These are phyloP conservation scores for Pythium rhizo-oryzae DNA, from an alignment of 352 stramenopile species.

Conservation along the genomic window DNA sequence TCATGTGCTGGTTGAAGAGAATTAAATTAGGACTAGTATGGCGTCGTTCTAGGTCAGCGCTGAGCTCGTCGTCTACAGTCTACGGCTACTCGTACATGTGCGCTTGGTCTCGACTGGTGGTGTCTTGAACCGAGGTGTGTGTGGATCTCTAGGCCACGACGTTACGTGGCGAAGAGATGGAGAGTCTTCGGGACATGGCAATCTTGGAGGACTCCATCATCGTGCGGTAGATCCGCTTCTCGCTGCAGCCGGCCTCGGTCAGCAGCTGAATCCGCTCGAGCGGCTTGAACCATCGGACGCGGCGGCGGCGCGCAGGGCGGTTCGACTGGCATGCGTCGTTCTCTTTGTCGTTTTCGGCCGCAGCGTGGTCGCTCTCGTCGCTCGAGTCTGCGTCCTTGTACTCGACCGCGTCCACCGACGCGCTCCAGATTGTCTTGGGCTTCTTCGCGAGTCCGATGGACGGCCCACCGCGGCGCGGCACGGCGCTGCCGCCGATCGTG, in stretches of 20 bases:
- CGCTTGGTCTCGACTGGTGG: neutral
- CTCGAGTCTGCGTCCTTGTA: slow-evolving; percentile 2
- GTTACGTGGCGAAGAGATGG: neutral
- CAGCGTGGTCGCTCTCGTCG: slow-evolving; percentile 7
- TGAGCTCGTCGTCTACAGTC: neutral
- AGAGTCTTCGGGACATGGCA: slow-evolving; percentile 18
- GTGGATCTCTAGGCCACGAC: neutral
- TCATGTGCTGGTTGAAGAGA: neutral
- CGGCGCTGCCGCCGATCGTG: slow-evolving; percentile 44
- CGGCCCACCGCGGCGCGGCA: slow-evolving; percentile 46
- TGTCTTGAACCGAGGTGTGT: too few species aligned
- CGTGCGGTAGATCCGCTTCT: slow-evolving; percentile 24
- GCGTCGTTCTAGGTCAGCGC: too few species aligned
- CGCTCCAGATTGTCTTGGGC: slow-evolving; percentile 39
- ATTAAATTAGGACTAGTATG: slow-evolving; percentile 16
- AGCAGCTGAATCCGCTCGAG: slow-evolving; percentile 17
- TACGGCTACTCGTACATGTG: slow-evolving; percentile 11
- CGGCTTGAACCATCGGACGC: slow-evolving; percentile 27
- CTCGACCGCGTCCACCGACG: slow-evolving; percentile 32
- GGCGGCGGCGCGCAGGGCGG: neutral
- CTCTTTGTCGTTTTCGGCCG: slow-evolving; percentile 8
- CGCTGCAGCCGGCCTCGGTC: slow-evolving; percentile 18
- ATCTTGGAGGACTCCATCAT: slow-evolving; percentile 29
- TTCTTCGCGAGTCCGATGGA: slow-evolving; percentile 45
- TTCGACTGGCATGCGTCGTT: neutral